These are phyloP conservation scores for Panicum hallii DNA, from an alignment of 202 grass and related monocot genomes.

Conservation along the genomic window DNA sequence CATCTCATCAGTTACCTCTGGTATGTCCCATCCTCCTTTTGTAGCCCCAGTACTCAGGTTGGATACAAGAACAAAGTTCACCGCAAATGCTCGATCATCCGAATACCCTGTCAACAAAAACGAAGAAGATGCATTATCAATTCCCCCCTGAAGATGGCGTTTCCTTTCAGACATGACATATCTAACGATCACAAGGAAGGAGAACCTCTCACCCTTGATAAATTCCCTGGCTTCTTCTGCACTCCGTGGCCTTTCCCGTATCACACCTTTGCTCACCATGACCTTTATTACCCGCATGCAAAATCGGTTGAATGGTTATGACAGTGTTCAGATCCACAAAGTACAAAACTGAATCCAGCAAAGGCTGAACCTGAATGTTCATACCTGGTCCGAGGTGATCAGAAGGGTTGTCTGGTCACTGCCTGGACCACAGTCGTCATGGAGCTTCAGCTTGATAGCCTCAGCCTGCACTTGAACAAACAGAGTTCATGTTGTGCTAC, in stretches of 20 bases:
- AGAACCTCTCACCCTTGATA: conserved; percentile 52
- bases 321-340: background rate
- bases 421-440: background rate
- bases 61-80: conserved; percentile 74
- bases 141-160: background rate
- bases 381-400: conserved; percentile 72
- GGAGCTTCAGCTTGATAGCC: conserved; percentile 55
- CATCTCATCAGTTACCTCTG: conserved; percentile 44
- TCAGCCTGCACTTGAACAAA: conserved; percentile 53
- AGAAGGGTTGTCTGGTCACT: conserved; percentile 43
- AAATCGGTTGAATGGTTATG: background rate
- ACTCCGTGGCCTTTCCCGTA: conserved; percentile 59
- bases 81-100: conserved; percentile 58
- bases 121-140: background rate
- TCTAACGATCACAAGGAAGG: background rate
- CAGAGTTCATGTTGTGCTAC: background rate
- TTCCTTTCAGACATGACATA: background rate
- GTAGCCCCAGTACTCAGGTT: conserved; percentile 59
- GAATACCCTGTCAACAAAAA: conserved; percentile 53
- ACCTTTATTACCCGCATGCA: conserved; percentile 40
- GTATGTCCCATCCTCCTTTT: conserved; percentile 71
- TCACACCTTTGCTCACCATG: conserved; percentile 55
- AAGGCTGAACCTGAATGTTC: background rate
- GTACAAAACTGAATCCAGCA: background rate
- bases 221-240: conserved; percentile 67